Conservation (phyloP, 768 basidiomycete species). For the Lactarius hatsudake region DNA sequence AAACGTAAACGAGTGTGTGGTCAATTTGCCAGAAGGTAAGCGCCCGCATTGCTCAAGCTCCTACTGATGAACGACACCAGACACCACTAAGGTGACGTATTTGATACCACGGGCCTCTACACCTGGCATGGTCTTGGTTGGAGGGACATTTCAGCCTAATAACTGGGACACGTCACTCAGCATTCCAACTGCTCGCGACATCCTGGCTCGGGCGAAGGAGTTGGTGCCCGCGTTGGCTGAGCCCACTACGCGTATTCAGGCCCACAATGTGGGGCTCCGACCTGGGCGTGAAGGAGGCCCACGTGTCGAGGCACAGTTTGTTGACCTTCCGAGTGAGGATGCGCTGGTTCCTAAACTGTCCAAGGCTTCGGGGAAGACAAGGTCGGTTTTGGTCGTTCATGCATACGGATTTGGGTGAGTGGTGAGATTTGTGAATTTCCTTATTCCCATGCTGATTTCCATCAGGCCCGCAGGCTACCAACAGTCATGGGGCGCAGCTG, state of each 20-base stretch:
- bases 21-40: constrained; percentile 1
- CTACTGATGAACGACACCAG: constrained; percentile 1
- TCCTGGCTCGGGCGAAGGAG: constrained; percentile 45
- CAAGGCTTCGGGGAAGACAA: constrained; percentile 26
- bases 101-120: constrained; percentile 59
- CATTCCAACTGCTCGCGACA: constrained; percentile 41
- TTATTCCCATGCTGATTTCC: constrained; percentile 2
- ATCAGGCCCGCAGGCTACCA: constrained; percentile 34
- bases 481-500: constrained; percentile 33
- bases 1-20: constrained; percentile 45
- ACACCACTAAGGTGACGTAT: constrained; percentile 41
- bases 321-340: constrained; percentile 37
- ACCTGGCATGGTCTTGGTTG: constrained; percentile 48
- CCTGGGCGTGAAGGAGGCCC: constrained; percentile 56
- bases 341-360: constrained; percentile 27
- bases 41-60: not conserved
- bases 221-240: constrained; percentile 38
- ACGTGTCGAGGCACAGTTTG: constrained; percentile 49
- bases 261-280: constrained; percentile 57
- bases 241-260: constrained; percentile 43
- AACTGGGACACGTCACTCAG: constrained; percentile 52
- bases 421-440: constrained; percentile 22
- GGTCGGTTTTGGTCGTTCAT: constrained; percentile 45
- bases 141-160: constrained; percentile 53
- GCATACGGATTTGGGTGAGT: constrained; percentile 60